Conservation (phyloP, 2,329 filamentous ascomycete species). For the Emergomyces pasteurianus region DNA sequence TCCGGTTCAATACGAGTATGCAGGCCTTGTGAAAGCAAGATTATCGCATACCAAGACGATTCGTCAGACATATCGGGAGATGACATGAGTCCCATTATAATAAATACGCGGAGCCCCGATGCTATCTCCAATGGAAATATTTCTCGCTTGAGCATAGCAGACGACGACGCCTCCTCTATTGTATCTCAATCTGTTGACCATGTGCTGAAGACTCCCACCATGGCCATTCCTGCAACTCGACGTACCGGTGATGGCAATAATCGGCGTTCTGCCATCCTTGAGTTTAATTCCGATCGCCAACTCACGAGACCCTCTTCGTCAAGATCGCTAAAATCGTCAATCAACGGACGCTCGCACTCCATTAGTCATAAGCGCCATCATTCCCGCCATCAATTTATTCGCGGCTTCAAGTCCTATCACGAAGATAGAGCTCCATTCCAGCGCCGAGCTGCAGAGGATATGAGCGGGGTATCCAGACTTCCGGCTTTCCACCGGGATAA, state of each 20-base stretch:
- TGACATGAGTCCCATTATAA: constrained; percentile 49
- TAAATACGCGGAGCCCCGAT: constrained; percentile 47
- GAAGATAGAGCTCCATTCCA: constrained; percentile 85
- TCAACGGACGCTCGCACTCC: constrained; percentile 60
- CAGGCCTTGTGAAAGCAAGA: constrained; percentile 82
- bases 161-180: constrained; percentile 33
- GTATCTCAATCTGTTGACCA: constrained; percentile 37
- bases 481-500: constrained; percentile 97
- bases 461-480: constrained; percentile 52
- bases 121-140: constrained; percentile 40
- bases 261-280: constrained; percentile 74
- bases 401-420: constrained; percentile 56
- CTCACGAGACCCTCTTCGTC: constrained; percentile 87
- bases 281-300: constrained; percentile 71
- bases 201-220: constrained; percentile 43
- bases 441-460: constrained; percentile 57
- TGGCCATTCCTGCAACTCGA: constrained; percentile 53
- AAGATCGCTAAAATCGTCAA: constrained; percentile 67
- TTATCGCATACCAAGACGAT: constrained; percentile 78
- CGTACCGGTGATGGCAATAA: constrained; percentile 63
- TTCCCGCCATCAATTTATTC: constrained; percentile 74
- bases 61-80: constrained; percentile 86
- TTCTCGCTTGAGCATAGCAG: constrained; percentile 33
- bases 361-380: constrained; percentile 74
- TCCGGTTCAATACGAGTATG: constrained; percentile 76